Base-by-base conservation (phyloP, 2,329 filamentous ascomycete species). In the Fusarium clavum region DNA sequence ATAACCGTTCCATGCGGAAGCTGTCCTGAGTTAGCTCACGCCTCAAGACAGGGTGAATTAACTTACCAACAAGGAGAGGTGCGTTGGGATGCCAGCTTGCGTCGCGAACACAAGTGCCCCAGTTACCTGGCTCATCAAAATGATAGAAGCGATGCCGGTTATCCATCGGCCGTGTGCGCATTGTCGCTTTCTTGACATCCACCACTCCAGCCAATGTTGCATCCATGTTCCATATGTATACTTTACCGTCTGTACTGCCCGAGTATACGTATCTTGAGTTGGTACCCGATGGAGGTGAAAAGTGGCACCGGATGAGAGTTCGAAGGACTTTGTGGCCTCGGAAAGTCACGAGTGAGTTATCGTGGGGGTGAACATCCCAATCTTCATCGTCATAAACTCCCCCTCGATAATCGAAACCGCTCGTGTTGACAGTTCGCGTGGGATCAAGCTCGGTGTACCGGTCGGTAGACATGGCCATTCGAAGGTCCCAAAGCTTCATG, bases 401-500 rank as follows among this genome's bases (percentile, higher is more conserved):
- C 78, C 87, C 89, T 16, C 93, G 89, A 79, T 95, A 96, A 78
- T 96, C 93, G 76, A 93, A 95, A 65, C 86, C 84, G 46, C 86
- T 88, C 25, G 78, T 78, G 24, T 79, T 79, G 1, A 86, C 88
- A 73, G 87, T 84, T 43, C 83, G 80, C n/a, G 83, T 81, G 7
- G 87, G 85, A 65, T 90, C 84, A 56, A 90, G 81, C 32, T 83
- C 80, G 47, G 85, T 83, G 63, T 89, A 92, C 55, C 85, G 83
- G 34, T 90, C 86, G 1, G 91, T 91, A 8, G 90, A 90, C 84
- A 96, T 92, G 86, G 94, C 95, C 85, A 93, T 97, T 54, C 95
- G 87, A 59, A 98, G 79, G 79, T 99, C 96, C 96, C 96, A 99
- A 1, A 99, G 86, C 81, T 98, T 98, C 89, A 97, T 97, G 44